Percentiles rank a stretch among this genome's conserved stretches.
Evolutionary conservation across 495 filamentous ascomycete species (phyloP).

Genomic region (Podospora conica): DNA sequence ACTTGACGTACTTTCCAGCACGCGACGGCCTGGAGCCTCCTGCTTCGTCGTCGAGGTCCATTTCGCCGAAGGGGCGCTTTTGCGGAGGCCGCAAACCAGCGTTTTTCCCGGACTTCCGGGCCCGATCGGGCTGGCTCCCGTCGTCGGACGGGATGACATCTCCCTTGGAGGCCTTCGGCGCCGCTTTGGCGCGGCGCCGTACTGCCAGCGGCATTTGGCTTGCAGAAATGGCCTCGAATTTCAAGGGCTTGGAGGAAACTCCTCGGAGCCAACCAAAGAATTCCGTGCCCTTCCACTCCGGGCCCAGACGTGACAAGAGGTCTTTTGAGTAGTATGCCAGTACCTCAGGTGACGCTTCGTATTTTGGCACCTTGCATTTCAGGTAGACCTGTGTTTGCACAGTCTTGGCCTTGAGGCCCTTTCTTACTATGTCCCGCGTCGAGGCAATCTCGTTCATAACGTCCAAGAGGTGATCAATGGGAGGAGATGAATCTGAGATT

Average conservation of each 20-base stretch:
- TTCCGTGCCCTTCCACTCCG: slow-evolving; percentile 25
- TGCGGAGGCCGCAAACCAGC: slow-evolving; percentile 33
- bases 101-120: slow-evolving; percentile 28
- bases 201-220: slow-evolving; percentile 25
- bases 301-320: slow-evolving; percentile 22
- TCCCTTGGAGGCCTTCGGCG: slow-evolving; percentile 3
- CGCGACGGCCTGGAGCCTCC: slow-evolving; percentile 8
- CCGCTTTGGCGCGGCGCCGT: slow-evolving; percentile 24
- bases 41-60: slow-evolving; percentile 27
- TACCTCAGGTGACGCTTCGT: slow-evolving; percentile 19
- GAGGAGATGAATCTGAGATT: background rate
- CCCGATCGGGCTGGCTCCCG: slow-evolving; percentile 14
- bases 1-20: slow-evolving; percentile 25
- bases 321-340: slow-evolving; percentile 31
- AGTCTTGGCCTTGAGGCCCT: background rate
- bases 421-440: slow-evolving; percentile 8
- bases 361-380: slow-evolving; percentile 29
- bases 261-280: slow-evolving; percentile 26
- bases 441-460: slow-evolving; percentile 2
- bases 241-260: slow-evolving; percentile 15
- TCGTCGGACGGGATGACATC: slow-evolving; percentile 15
- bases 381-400: slow-evolving; percentile 23
- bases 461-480: slow-evolving; percentile 8
- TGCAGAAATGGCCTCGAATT: slow-evolving; percentile 14
- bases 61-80: slow-evolving; percentile 33